These are phyloP conservation scores for Globisporangium mamillatum DNA, from an alignment of 352 stramenopile genomes.

Conservation along the genomic window DNA sequence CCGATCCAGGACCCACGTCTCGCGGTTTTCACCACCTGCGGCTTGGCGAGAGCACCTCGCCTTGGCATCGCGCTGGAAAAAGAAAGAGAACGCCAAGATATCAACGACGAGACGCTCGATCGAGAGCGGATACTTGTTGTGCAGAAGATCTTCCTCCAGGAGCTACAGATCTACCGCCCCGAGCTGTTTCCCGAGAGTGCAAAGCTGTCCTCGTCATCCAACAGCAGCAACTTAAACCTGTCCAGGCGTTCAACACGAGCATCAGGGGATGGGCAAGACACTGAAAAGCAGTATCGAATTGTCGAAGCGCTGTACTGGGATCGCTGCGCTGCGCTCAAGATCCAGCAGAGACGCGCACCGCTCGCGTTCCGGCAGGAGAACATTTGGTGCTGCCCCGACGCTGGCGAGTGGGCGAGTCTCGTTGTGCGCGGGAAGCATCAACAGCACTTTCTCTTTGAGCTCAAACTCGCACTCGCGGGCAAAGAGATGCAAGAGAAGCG, in stretches of 20 bases:
- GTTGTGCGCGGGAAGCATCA: conserved; percentile 58
- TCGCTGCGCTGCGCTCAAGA: conserved; percentile 64
- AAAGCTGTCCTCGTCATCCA: conserved; percentile 4
- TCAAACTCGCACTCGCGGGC: conserved; percentile 43
- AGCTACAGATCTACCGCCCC: conserved; percentile 59
- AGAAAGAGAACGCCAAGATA: conserved; percentile 19
- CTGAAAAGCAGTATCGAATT: conserved; percentile 24
- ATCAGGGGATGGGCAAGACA: neutral
- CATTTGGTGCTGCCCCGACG: conserved; percentile 73
- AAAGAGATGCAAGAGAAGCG: conserved; percentile 56
- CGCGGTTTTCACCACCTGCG: conserved; percentile 41
- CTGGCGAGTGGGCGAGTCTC: conserved; percentile 66
- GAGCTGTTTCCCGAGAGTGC: conserved; percentile 24
- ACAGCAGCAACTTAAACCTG: conserved; percentile 5
- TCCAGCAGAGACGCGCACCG: conserved; percentile 42
- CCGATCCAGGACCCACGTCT: conserved; percentile 59
- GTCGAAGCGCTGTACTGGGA: conserved; percentile 84
- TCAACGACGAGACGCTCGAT: conserved; percentile 35
- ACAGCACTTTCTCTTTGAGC: conserved; percentile 68
- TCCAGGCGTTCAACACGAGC: neutral
- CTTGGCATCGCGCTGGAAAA: conserved; percentile 15
- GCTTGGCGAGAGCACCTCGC: conserved; percentile 21
- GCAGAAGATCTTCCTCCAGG: conserved; percentile 58
- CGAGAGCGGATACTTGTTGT: conserved; percentile 44
- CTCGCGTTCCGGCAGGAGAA: conserved; percentile 47